Evolutionary conservation across 176 grass and related monocot species (phyloP).

Genomic region (Pontederia crassipes): DNA sequence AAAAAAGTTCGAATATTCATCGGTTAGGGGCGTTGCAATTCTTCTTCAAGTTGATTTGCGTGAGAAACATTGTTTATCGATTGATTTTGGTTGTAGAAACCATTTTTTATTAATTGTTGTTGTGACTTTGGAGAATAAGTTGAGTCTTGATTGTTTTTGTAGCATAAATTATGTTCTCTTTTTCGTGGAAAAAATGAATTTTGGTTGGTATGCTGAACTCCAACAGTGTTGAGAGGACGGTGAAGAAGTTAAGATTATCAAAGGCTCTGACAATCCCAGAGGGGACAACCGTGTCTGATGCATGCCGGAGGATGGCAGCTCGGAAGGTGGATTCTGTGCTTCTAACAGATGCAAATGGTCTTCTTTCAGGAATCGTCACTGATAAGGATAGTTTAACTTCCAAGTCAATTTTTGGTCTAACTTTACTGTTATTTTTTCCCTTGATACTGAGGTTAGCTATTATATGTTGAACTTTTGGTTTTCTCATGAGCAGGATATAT

Average conservation of each 20-base stretch:
- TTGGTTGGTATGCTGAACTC: constrained; percentile 14
- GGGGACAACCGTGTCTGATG: constrained; percentile 79
- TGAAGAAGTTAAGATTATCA: constrained; percentile 88
- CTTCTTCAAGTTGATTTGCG: not conserved
- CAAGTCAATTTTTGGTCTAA: not conserved
- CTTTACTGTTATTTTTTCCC: constrained; percentile 1
- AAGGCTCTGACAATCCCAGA: constrained; percentile 93
- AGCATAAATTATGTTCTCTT: not conserved
- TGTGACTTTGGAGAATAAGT: not conserved
- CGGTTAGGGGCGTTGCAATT: not conserved
- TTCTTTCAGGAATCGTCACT: constrained; percentile 98
- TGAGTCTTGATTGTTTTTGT: too few species aligned
- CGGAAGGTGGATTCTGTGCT: constrained; percentile 75
- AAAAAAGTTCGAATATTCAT: not conserved
- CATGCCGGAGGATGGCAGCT: constrained; percentile 78
- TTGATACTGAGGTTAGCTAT: constrained; percentile 4
- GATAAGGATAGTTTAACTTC: constrained; percentile 48
- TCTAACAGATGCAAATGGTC: constrained; percentile 77
- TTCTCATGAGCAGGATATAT: constrained; percentile 51
- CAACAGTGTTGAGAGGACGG: constrained; percentile 67
- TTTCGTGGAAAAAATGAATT: constrained; percentile 9
- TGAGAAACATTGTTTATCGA: not conserved
- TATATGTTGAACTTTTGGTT: constrained; percentile 7
- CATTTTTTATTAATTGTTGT: not conserved
- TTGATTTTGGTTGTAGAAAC: not conserved